A percentile compares a stretch with the other conserved stretches of the same genome.
Evolutionary conservation across 805 yeast species (phyloP).

Genomic region (Saturnispora ahearnii): DNA sequence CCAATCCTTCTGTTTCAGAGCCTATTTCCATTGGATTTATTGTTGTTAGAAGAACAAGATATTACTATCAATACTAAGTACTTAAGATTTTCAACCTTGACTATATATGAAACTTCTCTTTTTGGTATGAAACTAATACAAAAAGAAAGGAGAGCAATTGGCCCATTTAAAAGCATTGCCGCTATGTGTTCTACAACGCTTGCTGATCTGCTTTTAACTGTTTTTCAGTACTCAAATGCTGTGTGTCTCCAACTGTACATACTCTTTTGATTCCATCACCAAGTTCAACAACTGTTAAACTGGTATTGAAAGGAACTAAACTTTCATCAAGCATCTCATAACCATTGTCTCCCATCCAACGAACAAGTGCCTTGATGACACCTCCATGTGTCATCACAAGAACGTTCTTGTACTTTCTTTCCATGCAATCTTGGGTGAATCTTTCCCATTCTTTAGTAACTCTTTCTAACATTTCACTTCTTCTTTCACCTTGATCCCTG

Average conservation of each 20-base stretch:
- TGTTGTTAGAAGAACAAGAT: background rate
- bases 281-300: constrained; percentile 59
- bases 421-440: constrained; percentile 1
- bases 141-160: background rate
- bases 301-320: constrained; percentile 59
- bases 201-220: constrained; percentile 1
- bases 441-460: constrained; percentile 38
- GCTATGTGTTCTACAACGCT: background rate
- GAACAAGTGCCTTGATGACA: constrained; percentile 52
- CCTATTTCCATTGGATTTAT: background rate
- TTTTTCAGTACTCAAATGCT: constrained; percentile 45
- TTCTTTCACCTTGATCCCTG: constrained; percentile 58
- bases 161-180: background rate
- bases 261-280: constrained; percentile 35
- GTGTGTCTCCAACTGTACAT: constrained; percentile 53
- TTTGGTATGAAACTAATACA: too few species aligned
- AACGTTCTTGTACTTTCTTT: constrained; percentile 37
- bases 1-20: constrained; percentile 19
- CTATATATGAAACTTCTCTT: too few species aligned
- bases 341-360: constrained; percentile 34
- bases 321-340: constrained; percentile 34
- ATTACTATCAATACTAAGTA: background rate
- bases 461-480: constrained; percentile 38
- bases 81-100: background rate
- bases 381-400: constrained; percentile 76